These are phyloP conservation scores for Amoebophrya sp. DNA, from an alignment of 169 alveolate genomes.

Conservation along the genomic window DNA sequence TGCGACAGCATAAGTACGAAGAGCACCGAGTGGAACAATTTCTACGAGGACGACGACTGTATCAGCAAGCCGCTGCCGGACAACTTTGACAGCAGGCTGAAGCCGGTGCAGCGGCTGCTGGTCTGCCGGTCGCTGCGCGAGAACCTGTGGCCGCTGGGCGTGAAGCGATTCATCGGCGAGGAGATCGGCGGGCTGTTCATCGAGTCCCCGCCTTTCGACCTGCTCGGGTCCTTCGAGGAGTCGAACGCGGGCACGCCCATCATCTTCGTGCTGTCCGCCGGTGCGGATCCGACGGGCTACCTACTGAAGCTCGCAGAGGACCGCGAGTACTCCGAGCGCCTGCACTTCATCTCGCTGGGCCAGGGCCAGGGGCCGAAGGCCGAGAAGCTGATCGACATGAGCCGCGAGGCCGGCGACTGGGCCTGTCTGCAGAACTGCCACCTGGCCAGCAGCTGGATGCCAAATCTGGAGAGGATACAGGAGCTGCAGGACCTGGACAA, in stretches of 20 bases:
- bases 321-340: constrained; percentile 61
- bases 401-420: constrained; percentile 68
- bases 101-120: constrained; percentile 32
- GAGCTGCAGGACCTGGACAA: constrained; percentile 74
- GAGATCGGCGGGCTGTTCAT: constrained; percentile 65
- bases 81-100: constrained; percentile 32
- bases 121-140: constrained; percentile 9
- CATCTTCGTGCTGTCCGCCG: constrained; percentile 84
- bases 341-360: constrained; percentile 81
- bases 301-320: constrained; percentile 71
- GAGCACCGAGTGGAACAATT: constrained; percentile 31
- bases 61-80: background rate
- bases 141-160: constrained; percentile 40
- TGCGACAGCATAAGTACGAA: constrained; percentile 26
- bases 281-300: constrained; percentile 85
- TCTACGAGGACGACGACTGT: constrained; percentile 35
- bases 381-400: constrained; percentile 68
- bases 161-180: constrained; percentile 32
- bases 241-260: constrained; percentile 76
- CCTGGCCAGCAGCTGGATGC: constrained; percentile 87
- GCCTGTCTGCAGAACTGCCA: constrained; percentile 83
- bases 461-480: constrained; percentile 77
- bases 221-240: constrained; percentile 73
- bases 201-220: constrained; percentile 83
- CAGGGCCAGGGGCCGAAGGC: constrained; percentile 89